Conservation (phyloP, 768 basidiomycete species). For the Mycena rebaudengoi region DNA sequence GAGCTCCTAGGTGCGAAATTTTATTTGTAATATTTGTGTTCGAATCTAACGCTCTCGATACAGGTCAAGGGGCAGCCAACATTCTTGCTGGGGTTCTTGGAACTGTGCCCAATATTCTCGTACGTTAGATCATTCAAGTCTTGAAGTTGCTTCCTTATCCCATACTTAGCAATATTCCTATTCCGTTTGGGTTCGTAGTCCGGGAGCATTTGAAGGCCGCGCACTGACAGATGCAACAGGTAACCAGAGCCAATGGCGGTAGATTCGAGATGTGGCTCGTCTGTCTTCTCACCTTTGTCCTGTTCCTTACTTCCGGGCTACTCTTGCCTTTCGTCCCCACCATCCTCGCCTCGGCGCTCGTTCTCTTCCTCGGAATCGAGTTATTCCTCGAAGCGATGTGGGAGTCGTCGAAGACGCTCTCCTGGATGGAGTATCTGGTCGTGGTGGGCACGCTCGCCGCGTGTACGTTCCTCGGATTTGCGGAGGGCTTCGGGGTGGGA, state of each 20-base stretch:
- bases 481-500: slow-evolving; percentile 35
- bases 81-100: slow-evolving; percentile 30
- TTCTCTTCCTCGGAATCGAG: slow-evolving; percentile 35
- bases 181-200: too few relatives aligned
- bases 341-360: slow-evolving; percentile 30
- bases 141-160: too few relatives aligned
- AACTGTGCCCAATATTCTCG: slow-evolving; percentile 31
- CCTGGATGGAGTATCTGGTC: slow-evolving; percentile 29
- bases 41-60: too few relatives aligned
- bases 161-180: slow-evolving; percentile 26
- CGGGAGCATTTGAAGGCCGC: too few relatives aligned
- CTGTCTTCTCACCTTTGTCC: slow-evolving; percentile 18
- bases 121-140: slow-evolving; percentile 12
- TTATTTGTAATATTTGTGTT: neutral
- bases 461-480: slow-evolving; percentile 35
- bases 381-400: slow-evolving; percentile 33
- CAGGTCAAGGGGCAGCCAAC: slow-evolving; percentile 31
- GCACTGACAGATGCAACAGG: too few relatives aligned
- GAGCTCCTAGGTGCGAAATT: slow-evolving; percentile 30
- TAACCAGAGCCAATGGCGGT: slow-evolving; percentile 34
- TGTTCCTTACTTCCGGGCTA: slow-evolving; percentile 29
- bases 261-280: slow-evolving; percentile 31
- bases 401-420: slow-evolving; percentile 30
- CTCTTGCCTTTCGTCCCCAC: slow-evolving; percentile 34
- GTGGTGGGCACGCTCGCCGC: slow-evolving; percentile 29